These are phyloP conservation scores for Ophiostoma ips DNA, from an alignment of 2,329 filamentous ascomycete species.

Conservation along the genomic window DNA sequence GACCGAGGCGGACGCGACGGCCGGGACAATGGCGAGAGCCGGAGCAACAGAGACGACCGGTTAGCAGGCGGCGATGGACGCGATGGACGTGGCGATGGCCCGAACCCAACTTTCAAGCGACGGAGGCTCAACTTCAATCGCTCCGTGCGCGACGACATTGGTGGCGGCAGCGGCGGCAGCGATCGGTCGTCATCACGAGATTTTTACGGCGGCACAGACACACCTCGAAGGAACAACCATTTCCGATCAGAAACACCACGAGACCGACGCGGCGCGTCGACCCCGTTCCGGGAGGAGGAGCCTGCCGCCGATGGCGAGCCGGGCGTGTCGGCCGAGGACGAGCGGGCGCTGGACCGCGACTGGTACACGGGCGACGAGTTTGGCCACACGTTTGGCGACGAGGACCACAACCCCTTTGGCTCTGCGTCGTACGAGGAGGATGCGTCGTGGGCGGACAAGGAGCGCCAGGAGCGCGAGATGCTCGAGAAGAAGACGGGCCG, in stretches of 20 bases:
- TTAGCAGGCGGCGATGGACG: too few relatives aligned
- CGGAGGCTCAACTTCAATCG: constrained; percentile 49
- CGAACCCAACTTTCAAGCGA: constrained; percentile 34
- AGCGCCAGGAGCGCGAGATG: constrained; percentile 58
- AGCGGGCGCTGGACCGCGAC: constrained; percentile 67
- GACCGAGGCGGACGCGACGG: neutral
- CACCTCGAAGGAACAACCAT: neutral
- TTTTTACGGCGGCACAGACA: constrained; percentile 7
- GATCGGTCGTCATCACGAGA: constrained; percentile 33
- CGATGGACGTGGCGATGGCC: constrained; percentile 1
- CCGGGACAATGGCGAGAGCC: neutral
- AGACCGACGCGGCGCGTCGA: constrained; percentile 14
- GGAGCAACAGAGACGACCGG: neutral
- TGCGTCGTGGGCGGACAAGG: constrained; percentile 54
- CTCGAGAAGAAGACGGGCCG: constrained; percentile 68
- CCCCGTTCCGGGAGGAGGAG: constrained; percentile 38
- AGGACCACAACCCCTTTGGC: constrained; percentile 84
- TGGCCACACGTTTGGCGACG: constrained; percentile 72
- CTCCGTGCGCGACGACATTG: constrained; percentile 35
- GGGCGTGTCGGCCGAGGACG: constrained; percentile 51
- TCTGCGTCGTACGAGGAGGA: constrained; percentile 60
- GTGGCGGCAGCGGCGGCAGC: constrained; percentile 46
- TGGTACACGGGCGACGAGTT: constrained; percentile 87
- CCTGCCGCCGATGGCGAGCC: constrained; percentile 48
- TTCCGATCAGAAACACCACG: constrained; percentile 15